A percentile compares a stretch with the other conserved stretches of the same genome.
These are phyloP conservation scores for Trematosphaeria pertusa DNA, from an alignment of 2,329 filamentous ascomycete species.

Conservation along the genomic window DNA sequence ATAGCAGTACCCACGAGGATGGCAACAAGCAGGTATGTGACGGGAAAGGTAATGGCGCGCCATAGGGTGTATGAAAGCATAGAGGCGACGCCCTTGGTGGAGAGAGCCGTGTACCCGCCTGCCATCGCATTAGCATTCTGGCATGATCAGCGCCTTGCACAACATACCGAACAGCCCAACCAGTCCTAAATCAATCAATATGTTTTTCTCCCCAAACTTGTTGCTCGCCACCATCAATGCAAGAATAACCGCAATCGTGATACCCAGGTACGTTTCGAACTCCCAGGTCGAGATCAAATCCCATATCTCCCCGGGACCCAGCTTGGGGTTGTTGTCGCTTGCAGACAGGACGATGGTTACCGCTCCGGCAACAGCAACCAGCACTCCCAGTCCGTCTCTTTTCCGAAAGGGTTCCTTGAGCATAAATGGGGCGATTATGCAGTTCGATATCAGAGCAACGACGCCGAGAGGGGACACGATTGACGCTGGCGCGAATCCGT, in stretches of 20 bases:
- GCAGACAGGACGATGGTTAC: conserved; percentile 94
- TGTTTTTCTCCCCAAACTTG: conserved; percentile 82
- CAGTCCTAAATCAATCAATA: conserved; percentile 89
- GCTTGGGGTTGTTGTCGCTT: conserved; percentile 84
- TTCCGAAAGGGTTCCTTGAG: conserved; percentile 88
- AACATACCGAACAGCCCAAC: conserved; percentile 86
- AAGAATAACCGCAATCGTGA: conserved; percentile 77
- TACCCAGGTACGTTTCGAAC: conserved; percentile 87
- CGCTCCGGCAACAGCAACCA: conserved; percentile 85
- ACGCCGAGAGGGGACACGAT: conserved; percentile 96
- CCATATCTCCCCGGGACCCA: conserved; percentile 91
- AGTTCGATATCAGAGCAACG: conserved; percentile 96
- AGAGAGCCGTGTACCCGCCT: conserved; percentile 93
- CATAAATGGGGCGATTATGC: conserved; percentile 92
- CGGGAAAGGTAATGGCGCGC: conserved; percentile 86
- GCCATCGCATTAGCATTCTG: conserved; percentile 23
- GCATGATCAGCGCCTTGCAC: too few relatives aligned
- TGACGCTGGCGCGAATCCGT: conserved; percentile 95
- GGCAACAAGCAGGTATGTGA: conserved; percentile 85
- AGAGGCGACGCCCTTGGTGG: conserved; percentile 95
- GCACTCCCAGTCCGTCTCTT: conserved; percentile 85
- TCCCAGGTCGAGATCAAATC: conserved; percentile 84
- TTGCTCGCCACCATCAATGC: conserved; percentile 82
- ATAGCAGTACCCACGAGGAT: conserved; percentile 84
- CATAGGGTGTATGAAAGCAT: conserved; percentile 91